Base-by-base conservation (phyloP, 768 basidiomycete species). In the Hypholoma fasciculare region DNA sequence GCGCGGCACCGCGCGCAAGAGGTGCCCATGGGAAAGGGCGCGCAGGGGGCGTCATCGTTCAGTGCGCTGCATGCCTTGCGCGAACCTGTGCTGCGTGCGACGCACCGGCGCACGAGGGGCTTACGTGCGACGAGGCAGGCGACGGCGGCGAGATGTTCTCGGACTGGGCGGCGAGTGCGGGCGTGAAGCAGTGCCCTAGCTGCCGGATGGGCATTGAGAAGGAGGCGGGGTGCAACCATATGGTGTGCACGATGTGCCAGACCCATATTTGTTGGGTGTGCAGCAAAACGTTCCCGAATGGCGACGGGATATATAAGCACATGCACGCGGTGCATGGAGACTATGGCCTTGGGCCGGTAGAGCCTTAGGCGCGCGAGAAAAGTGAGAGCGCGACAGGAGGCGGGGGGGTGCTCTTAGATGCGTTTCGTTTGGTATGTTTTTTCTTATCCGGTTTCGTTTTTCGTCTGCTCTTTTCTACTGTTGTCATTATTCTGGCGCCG, bases 241-340 rank as follows among this genome's bases (percentile, higher is more conserved):
- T 94, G 79, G 86, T 82, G n/a, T 94, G 91, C 70, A 77, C 77
- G 0, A 78, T 80, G 34, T 94, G 91, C 68, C 80, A 83, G 63
- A 85, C 88, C 0, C 91, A 94, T 67, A 87, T 86, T 1, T 94
- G 91, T 58, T 93, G 91, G 92, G 83, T 84, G 20, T 94, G 91
- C 68, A 64, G 89, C 68, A 71, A 79, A 70, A 90, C 87, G 42
- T 93, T 92, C 71, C 80, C 82, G 0, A 75, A 77, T 37, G 86
- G 88, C 2, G 74, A 84, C 13, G 87, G 85, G 9, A 88, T 92
- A n/a, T 93, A 93, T 63, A 81, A 79, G 0, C 91, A 93, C 67
- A 93, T 93, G 91, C 81, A 83, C 7, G 56, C 61, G 5, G 73
- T 70, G 47, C 91, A 93, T 69, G 90, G 90, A 4, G 79, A 83